These are phyloP conservation scores for Diaporthe sp. DNA, from an alignment of 2,329 filamentous ascomycete genomes.

Conservation along the genomic window DNA sequence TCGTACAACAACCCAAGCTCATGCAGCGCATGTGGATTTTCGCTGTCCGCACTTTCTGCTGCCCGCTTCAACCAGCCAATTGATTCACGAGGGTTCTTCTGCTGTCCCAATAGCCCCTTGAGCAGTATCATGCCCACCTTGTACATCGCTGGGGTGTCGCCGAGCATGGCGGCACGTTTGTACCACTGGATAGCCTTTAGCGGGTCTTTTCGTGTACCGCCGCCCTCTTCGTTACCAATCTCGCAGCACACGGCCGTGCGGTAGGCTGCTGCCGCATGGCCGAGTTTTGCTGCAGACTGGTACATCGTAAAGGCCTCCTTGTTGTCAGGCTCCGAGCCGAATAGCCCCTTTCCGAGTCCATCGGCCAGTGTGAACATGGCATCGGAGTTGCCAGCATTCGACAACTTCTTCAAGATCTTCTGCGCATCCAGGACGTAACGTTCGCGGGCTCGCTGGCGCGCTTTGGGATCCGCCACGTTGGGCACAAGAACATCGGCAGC, in stretches of 20 bases:
- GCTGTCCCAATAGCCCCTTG: slow-evolving; percentile 93
- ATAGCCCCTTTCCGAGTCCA: slow-evolving; percentile 83
- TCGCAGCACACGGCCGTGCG: slow-evolving; percentile 97
- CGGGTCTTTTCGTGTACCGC: slow-evolving; percentile 90
- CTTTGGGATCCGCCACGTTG: slow-evolving; percentile 75
- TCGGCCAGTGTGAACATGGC: slow-evolving; percentile 97
- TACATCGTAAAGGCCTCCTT: slow-evolving; percentile 96
- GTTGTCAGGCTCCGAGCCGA: slow-evolving; percentile 84
- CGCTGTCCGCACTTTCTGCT: slow-evolving; percentile 85
- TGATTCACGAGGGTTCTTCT: slow-evolving; percentile 85
- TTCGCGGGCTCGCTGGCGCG: slow-evolving; percentile 82
- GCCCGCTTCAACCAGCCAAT: slow-evolving; percentile 94
- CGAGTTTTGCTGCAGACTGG: slow-evolving; percentile 91
- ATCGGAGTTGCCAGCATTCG: slow-evolving; percentile 78
- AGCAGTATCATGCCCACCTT: slow-evolving; percentile 97
- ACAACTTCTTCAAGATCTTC: slow-evolving; percentile 92
- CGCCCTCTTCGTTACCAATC: slow-evolving; percentile 93
- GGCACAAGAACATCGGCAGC: slow-evolving; percentile 82
- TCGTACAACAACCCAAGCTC: slow-evolving; percentile 81
- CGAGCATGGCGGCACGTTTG: slow-evolving; percentile 88
- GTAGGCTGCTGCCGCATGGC: slow-evolving; percentile 89
- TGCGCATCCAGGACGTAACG: slow-evolving; percentile 88
- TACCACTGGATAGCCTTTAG: slow-evolving; percentile 99
- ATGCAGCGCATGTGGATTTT: slow-evolving; percentile 96
- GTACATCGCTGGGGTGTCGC: slow-evolving; percentile 96